These are phyloP conservation scores for Talaromyces sp. DNA, from an alignment of 2,329 filamentous ascomycete genomes.

Conservation along the genomic window DNA sequence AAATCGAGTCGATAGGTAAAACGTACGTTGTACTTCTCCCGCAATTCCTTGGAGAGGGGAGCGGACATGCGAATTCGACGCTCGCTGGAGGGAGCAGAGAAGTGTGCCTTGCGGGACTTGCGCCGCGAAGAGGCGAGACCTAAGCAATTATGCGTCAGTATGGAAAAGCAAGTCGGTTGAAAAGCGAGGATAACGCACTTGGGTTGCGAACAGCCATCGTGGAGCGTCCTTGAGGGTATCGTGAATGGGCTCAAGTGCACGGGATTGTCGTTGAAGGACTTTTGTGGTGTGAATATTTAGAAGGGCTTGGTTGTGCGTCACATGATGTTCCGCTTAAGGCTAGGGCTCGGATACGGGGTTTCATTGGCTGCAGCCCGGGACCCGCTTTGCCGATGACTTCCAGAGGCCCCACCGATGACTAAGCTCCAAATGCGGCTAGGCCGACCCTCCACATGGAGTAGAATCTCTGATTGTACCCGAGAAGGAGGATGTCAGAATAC, in stretches of 20 bases:
- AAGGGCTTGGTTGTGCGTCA: neutral
- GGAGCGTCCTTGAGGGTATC: neutral
- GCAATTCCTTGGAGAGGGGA: constrained; percentile 91
- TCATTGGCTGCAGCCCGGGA: neutral
- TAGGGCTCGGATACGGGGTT: neutral
- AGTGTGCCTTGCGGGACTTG: constrained; percentile 99
- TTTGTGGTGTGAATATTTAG: neutral
- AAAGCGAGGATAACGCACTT: neutral
- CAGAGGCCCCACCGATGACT: neutral
- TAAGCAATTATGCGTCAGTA: constrained; percentile 20
- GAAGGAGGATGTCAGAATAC: too few relatives aligned
- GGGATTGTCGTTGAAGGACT: neutral
- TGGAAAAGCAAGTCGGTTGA: neutral
- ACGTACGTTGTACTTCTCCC: constrained; percentile 96
- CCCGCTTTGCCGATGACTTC: neutral
- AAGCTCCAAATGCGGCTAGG: neutral
- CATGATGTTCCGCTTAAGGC: neutral
- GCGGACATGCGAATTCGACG: constrained; percentile 97
- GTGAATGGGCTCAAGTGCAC: neutral
- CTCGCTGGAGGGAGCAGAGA: constrained; percentile 87
- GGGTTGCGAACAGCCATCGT: neutral
- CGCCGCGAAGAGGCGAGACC: constrained; percentile 70
- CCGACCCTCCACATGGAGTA: neutral
- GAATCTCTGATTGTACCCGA: too few relatives aligned
- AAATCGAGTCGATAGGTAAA: neutral